Conservation (phyloP, 805 yeast species). For the Lipomyces spencermartinsiae region DNA sequence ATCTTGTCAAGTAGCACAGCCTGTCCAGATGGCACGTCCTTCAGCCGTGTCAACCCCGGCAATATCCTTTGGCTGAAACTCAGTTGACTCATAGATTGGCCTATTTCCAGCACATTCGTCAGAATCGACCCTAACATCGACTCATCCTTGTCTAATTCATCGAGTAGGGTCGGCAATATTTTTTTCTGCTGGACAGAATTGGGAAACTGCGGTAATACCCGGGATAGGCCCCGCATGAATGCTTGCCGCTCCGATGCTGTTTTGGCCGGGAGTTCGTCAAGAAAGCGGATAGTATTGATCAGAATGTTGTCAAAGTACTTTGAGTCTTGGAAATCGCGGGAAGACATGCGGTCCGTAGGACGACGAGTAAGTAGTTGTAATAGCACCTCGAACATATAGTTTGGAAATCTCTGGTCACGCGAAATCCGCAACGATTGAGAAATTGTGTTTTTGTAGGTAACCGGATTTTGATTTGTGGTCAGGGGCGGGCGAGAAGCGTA, state of each 20-base stretch:
- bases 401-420: constrained; percentile 63
- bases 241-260: constrained; percentile 67
- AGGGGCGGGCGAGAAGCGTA: constrained; percentile 60
- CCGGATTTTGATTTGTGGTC: constrained; percentile 58
- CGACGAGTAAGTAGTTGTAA: constrained; percentile 62
- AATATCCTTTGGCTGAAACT: constrained; percentile 76
- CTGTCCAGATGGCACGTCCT: constrained; percentile 50
- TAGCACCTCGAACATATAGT: constrained; percentile 56
- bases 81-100: constrained; percentile 70
- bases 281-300: constrained; percentile 75
- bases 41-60: constrained; percentile 52
- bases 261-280: constrained; percentile 84
- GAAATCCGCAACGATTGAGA: constrained; percentile 48
- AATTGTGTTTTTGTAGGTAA: constrained; percentile 52
- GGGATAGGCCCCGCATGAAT: constrained; percentile 69
- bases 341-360: constrained; percentile 62
- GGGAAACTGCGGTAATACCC: constrained; percentile 64
- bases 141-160: constrained; percentile 52
- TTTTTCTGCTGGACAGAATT: constrained; percentile 65
- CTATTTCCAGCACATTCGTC: constrained; percentile 65
- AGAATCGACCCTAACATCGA: constrained; percentile 56
- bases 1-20: constrained; percentile 57
- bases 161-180: constrained; percentile 71
- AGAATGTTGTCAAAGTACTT: constrained; percentile 82
- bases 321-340: constrained; percentile 73